Evolutionary conservation across 108 stramenopile genomes (phyloP).

Genomic region (Skeletonema costatum): DNA sequence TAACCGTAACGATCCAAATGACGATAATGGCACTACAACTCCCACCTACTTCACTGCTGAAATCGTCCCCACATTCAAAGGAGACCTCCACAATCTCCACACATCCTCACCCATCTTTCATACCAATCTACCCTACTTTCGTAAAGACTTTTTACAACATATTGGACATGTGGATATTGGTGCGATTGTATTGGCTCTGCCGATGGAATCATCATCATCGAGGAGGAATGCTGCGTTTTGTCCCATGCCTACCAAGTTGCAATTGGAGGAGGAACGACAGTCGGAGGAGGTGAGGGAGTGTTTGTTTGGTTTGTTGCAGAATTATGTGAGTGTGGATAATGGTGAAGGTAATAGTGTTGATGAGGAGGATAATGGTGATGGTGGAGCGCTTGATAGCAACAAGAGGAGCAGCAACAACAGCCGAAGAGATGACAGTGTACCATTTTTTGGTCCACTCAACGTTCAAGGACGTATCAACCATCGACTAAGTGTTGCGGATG

Average conservation of each 20-base stretch:
- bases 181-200: conserved; percentile 20
- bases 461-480: conserved; percentile 12
- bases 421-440: neutral
- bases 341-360: neutral
- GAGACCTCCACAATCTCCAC: neutral
- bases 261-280: conserved; percentile 16
- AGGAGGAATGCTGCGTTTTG: conserved; percentile 9
- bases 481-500: conserved; percentile 20
- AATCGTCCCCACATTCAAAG: conserved; percentile 1
- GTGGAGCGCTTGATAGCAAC: neutral
- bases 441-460: conserved; percentile 6
- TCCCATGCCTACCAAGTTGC: conserved; percentile 12
- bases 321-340: conserved; percentile 7
- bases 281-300: conserved; percentile 7
- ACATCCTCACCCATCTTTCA: conserved; percentile 13
- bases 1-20: neutral
- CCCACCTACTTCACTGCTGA: neutral
- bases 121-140: conserved; percentile 31
- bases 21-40: neutral
- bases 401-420: too few relatives aligned
- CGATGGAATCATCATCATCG: conserved; percentile 2
- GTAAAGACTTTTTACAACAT: conserved; percentile 13
- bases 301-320: conserved; percentile 22
- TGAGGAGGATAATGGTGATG: conserved; percentile 6
- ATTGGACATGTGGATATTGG: conserved; percentile 31